Percentiles rank a stretch among this genome's conserved stretches.
Conservation (phyloP, 495 filamentous ascomycete species). For the Cenococcum geophilum region DNA sequence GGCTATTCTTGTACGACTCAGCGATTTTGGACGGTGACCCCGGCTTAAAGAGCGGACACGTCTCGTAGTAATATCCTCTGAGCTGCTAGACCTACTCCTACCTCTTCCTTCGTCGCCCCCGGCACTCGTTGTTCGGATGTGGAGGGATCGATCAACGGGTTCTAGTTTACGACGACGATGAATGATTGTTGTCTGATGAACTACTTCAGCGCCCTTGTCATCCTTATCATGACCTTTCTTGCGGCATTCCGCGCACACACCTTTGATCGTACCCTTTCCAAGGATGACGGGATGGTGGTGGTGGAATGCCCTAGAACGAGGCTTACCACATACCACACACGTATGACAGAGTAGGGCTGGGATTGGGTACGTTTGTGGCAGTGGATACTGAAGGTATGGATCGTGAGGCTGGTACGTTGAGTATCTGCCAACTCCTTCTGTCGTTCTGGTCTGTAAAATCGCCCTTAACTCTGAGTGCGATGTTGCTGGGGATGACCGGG, state of each 20-base stretch:
- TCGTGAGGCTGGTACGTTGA: neutral
- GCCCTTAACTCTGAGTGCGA: neutral
- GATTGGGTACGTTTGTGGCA: neutral
- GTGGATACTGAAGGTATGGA: neutral
- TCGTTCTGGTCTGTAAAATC: neutral
- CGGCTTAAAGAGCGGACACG: constrained; percentile 2
- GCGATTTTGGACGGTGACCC: neutral
- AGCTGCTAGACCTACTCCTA: neutral
- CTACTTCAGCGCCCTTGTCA: neutral
- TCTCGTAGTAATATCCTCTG: neutral
- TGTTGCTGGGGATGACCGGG: neutral
- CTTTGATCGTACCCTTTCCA: neutral
- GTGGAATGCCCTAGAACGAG: constrained; percentile 4
- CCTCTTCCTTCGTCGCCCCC: neutral
- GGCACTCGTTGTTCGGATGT: neutral
- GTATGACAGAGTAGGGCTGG: neutral
- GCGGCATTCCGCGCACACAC: neutral
- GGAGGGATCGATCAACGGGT: neutral
- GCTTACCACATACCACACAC: neutral
- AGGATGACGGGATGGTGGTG: constrained; percentile 2
- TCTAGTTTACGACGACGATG: neutral
- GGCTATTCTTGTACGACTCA: neutral
- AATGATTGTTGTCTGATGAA: neutral
- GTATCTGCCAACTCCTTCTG: neutral
- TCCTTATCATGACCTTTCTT: neutral